Evolutionary conservation across 768 basidiomycete genomes (phyloP).

Genomic region (Daedalea quercina): DNA sequence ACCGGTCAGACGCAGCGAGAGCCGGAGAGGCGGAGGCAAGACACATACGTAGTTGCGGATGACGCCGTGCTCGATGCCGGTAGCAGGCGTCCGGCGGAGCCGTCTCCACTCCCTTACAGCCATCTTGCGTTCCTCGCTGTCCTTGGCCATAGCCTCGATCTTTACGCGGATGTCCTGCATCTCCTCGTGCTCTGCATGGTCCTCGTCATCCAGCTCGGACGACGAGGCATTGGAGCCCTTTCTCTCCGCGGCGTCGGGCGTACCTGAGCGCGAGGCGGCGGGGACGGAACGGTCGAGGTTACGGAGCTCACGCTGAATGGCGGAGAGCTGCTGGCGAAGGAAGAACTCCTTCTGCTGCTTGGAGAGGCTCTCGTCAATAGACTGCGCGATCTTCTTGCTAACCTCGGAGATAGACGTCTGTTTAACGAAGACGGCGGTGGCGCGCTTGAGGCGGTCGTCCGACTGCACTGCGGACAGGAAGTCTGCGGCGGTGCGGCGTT

Average conservation of each 20-base stretch:
- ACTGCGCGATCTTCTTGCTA: constrained; percentile 70
- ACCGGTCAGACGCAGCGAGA: no score
- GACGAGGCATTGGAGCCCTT: constrained; percentile 5
- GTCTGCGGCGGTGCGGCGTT: constrained; percentile 30
- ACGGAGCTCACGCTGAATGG: constrained; percentile 71
- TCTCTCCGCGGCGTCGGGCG: background rate
- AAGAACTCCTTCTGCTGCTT: constrained; percentile 88
- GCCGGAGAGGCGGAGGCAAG: background rate
- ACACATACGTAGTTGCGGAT: constrained; percentile 70
- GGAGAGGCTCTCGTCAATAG: constrained; percentile 78
- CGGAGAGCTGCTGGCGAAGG: constrained; percentile 75
- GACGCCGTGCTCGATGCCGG: constrained; percentile 88
- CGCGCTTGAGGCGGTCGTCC: constrained; percentile 56
- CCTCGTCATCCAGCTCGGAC: constrained; percentile 68
- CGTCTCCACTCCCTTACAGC: constrained; percentile 80
- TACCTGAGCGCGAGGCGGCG: constrained; percentile 6
- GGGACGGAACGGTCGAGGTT: constrained; percentile 35
- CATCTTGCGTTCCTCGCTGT: constrained; percentile 77
- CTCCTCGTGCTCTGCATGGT: constrained; percentile 77
- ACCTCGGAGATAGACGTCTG: constrained; percentile 76
- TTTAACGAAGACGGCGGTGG: constrained; percentile 67
- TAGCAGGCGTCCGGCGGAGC: constrained; percentile 80
- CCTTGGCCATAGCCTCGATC: constrained; percentile 67
- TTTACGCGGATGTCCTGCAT: constrained; percentile 63
- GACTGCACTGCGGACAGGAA: constrained; percentile 55